Base-by-base conservation (phyloP, 31 red algal species). In the Bonnemaisonia californica region DNA sequence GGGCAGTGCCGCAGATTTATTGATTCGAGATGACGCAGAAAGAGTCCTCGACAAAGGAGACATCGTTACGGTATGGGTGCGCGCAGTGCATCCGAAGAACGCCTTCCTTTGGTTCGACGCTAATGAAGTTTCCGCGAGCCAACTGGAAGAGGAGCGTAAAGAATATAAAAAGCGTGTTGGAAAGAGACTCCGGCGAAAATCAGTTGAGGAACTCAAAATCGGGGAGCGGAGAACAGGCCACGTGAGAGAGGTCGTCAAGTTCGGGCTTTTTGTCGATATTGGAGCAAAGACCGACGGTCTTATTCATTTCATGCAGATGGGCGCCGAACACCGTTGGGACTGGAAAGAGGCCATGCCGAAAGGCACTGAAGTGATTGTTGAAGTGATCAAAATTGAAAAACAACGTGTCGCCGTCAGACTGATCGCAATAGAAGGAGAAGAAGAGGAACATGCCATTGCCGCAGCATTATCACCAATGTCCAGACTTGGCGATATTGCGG, bases 261-360 rank as follows among this genome's bases (percentile, higher is more conserved):
- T 62, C 35, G 89, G 89, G 11, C 24, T 62, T 2, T 92, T 92
- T 82, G 82, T 86, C 7, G 82, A 92, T 48, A 76, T 92, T 3
- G 89, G 89, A 2, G 81, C 82, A 3, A 80, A 74, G 51, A 73
- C 30, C 45, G 76, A 86, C 22, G 76, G 81, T 28, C 74, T 92
- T 9, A 81, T 92, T 74, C 89, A 92, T 41, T 76, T 58, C 41
- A 71, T 65, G 5, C 60, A 57, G 38, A 92, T 92, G 67, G 76
- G 69, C 27, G 81, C 66, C 1, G 57, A 33, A 24, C 62, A 91
- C 55, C 76, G 66, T 54, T 33, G 70, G 42, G 72, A 83, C 27
- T 91, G 88, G 88, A 57, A 72, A 62, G 70, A 83, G 13, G 35
- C 41, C 4, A 48, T 91, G 27, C 33, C 56, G 30, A 30, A 54